Evolutionary conservation across 345 rosid genomes (phyloP).

Genomic region (Laguncularia racemosa): DNA sequence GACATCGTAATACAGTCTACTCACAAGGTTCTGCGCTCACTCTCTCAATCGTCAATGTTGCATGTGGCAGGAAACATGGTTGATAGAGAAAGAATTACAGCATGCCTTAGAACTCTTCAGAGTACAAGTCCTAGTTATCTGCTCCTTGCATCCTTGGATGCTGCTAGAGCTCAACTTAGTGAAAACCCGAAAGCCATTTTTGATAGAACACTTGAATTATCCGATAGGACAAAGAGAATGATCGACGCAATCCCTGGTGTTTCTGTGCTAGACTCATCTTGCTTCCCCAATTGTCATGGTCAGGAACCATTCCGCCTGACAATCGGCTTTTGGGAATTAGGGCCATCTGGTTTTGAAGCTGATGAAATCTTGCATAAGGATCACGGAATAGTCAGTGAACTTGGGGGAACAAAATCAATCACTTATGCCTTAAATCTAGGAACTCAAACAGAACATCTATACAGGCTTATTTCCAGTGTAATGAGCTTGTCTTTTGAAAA

Average conservation of each 20-base stretch:
- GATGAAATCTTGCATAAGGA: slow-evolving; percentile 34
- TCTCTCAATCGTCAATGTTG: slow-evolving; percentile 60
- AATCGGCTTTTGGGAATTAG: slow-evolving; percentile 32
- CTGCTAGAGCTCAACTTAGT: slow-evolving; percentile 50
- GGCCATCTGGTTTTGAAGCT: slow-evolving; percentile 46
- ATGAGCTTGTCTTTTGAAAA: slow-evolving; percentile 18
- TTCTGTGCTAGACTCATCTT: slow-evolving; percentile 21
- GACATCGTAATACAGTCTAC: slow-evolving; percentile 40
- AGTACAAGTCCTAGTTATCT: slow-evolving; percentile 51
- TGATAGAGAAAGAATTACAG: slow-evolving; percentile 36
- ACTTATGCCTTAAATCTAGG: slow-evolving; percentile 46
- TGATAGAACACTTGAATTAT: slow-evolving; percentile 27
- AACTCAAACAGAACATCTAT: slow-evolving; percentile 32
- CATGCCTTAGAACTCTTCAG: slow-evolving; percentile 46
- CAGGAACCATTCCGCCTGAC: slow-evolving; percentile 52
- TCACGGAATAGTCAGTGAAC: slow-evolving; percentile 33
- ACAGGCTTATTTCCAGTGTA: slow-evolving; percentile 34
- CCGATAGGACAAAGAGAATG: slow-evolving; percentile 18
- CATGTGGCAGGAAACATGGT: slow-evolving; percentile 44
- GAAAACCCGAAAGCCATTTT: slow-evolving; percentile 33
- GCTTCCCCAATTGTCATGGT: slow-evolving; percentile 17
- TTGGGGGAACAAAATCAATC: slow-evolving; percentile 30
- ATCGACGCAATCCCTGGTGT: slow-evolving; percentile 28
- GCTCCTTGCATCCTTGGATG: slow-evolving; percentile 58
- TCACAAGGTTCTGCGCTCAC: slow-evolving; percentile 41